Evolutionary conservation across 768 basidiomycete species (phyloP).

Genomic region (Pleurotus cornucopiae): DNA sequence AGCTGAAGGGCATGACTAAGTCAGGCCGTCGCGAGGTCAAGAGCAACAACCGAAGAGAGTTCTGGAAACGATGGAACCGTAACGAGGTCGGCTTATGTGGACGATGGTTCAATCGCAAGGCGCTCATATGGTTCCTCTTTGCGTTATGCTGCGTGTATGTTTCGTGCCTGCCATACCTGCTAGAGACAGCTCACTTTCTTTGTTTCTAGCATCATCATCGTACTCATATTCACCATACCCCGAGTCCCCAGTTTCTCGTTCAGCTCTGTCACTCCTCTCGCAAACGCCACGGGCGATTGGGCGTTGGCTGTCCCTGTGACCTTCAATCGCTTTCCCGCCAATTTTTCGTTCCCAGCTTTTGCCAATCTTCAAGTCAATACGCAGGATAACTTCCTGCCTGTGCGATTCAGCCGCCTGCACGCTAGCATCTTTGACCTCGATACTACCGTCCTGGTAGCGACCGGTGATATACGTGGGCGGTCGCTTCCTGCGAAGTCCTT

Average conservation of each 20-base stretch:
- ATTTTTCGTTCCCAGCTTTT: conserved; percentile 83
- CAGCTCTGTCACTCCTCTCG: conserved; percentile 52
- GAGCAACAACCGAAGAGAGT: conserved; percentile 44
- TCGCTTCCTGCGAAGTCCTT: conserved; percentile 66
- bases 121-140: conserved; percentile 67
- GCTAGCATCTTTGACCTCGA: conserved; percentile 70
- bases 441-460: conserved; percentile 60
- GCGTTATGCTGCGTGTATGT: conserved; percentile 54
- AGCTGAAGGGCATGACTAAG: conserved; percentile 75
- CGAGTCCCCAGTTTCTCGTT: conserved; percentile 74
- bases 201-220: conserved; percentile 50
- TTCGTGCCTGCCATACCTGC: background rate
- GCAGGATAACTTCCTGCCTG: conserved; percentile 66
- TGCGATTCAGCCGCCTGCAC: conserved; percentile 63
- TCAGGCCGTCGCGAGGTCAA: conserved; percentile 62
- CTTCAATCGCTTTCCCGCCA: conserved; percentile 79
- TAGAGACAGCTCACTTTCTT: background rate
- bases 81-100: conserved; percentile 81
- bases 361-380: conserved; percentile 79
- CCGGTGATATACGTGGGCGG: conserved; percentile 55
- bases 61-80: conserved; percentile 75
- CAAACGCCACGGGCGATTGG: conserved; percentile 54
- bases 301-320: conserved; percentile 48
- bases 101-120: conserved; percentile 67
- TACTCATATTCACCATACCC: conserved; percentile 78